Base-by-base conservation (phyloP, 345 rosid genomes). In the Carallia brachiata region DNA sequence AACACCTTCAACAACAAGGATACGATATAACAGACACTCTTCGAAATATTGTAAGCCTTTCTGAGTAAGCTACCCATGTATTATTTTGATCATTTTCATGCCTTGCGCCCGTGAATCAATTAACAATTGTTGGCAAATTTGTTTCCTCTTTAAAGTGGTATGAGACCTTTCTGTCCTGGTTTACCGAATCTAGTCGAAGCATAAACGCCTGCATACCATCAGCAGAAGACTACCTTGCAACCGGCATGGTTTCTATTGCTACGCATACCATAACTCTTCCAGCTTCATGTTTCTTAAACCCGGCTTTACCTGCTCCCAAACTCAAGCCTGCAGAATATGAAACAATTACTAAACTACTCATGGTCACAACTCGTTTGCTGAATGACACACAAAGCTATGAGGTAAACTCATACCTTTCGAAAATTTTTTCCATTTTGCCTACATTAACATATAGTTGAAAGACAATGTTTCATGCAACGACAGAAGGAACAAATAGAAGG, bases 81-180 rank as follows among this genome's bases (percentile, higher is more conserved):
- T 23, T 23, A 23, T 40, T 40, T 40, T 40, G 47, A 40, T 40
- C 47, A 40, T 8, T 10, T 40, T 40, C 47, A 8, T 40, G 47
- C 47, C 47, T 40, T 40, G 47, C 3, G 7, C 47, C 47, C 15
- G 13, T 2, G 15, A 13, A 40, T 40, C 47, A 40, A 8, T 40
- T 9, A 40, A 40, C 13, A 10, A 40, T 8, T 40, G 13, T 9
- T 40, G 47, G 47, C 47, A 2, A 40, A 40, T 40, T 8, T 53
- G 31, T 30, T 4, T 6, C 52, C n/a, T 58, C 6, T 48, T 0
- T 66, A 74, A 31, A 90, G 96, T 90, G 92, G 96, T 7, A 40
- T 8, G 91, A 88, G 68, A 82, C 92, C 67, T 90, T 90, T 76
- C 82, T 52, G 39, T 72, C 92, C 17, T 88, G 88, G 96, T 78